Conservation (phyloP, 164 flowering plant species). For the Cinnamomum chago region DNA sequence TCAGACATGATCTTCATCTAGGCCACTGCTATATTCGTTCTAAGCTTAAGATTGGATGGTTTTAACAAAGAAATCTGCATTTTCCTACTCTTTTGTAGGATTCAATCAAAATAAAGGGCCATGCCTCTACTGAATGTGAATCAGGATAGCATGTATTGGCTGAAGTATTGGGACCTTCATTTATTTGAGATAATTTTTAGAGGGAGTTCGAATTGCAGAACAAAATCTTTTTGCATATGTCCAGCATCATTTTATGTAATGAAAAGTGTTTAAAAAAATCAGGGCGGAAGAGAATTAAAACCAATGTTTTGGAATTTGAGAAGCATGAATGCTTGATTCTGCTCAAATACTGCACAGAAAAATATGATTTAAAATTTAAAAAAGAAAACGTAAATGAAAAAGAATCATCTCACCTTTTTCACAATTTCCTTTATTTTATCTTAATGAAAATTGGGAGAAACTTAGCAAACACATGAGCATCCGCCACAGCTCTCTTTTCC, state of each 20-base stretch:
- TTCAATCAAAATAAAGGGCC: not conserved
- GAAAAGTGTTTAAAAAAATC: not conserved
- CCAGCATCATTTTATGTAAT: not conserved
- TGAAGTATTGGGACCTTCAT: no score
- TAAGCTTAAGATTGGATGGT: no score
- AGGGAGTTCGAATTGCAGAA: no score
- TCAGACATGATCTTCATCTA: no score
- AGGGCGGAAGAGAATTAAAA: not conserved
- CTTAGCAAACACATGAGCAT: not conserved
- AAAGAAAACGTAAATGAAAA: no score
- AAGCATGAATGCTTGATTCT: not conserved
- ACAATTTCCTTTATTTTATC: not conserved
- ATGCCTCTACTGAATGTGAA: not conserved
- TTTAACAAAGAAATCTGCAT: not conserved
- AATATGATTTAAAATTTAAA: no score
- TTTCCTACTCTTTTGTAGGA: not conserved
- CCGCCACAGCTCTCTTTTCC: not conserved
- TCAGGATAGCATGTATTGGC: not conserved
- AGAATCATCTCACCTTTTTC: not conserved
- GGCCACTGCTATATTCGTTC: no score
- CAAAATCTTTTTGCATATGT: not conserved
- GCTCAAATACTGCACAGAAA: not conserved
- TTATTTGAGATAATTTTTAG: no score
- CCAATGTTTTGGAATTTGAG: not conserved
- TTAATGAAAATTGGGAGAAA: not conserved